Evolutionary conservation across 176 grass and related monocot genomes (phyloP).

Genomic region (Bolboschoenus planiculmis): DNA sequence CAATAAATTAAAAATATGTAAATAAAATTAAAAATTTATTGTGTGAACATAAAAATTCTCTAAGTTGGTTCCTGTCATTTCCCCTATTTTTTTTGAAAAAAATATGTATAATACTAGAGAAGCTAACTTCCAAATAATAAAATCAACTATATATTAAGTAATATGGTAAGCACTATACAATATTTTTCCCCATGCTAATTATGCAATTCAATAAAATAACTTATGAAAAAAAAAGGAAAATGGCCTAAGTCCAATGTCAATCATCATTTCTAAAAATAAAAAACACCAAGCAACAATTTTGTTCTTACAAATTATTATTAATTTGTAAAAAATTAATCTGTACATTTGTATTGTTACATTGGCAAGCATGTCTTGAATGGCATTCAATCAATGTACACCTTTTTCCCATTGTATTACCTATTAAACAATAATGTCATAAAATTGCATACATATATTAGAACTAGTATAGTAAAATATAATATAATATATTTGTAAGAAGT

Average conservation of each 20-base stretch:
- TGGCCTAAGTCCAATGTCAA: not conserved
- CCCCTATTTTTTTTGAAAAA: too few species aligned
- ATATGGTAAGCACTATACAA: not conserved
- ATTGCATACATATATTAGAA: not conserved
- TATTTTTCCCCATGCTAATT: not conserved
- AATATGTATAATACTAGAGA: not conserved
- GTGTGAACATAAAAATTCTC: not conserved
- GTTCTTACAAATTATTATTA: not conserved
- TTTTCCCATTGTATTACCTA: not conserved
- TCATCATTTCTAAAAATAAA: not conserved
- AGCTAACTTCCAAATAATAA: not conserved
- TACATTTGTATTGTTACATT: constrained; percentile 2
- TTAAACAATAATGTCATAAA: not conserved
- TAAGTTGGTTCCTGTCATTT: too few species aligned
- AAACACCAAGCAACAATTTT: not conserved
- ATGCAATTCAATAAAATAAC: not conserved
- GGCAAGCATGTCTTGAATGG: not conserved
- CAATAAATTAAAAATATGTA: not conserved
- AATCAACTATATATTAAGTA: not conserved
- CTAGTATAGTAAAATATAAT: not conserved
- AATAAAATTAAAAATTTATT: not conserved
- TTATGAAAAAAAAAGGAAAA: not conserved
- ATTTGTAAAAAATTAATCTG: not conserved
- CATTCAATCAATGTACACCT: not conserved
- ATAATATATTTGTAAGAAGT: too few species aligned